Evolutionary conservation across 139 green algal genomes (phyloP), one percentile per base, ranked within the genome.

Genomic region (Chlorella sorokiniana): DNA sequence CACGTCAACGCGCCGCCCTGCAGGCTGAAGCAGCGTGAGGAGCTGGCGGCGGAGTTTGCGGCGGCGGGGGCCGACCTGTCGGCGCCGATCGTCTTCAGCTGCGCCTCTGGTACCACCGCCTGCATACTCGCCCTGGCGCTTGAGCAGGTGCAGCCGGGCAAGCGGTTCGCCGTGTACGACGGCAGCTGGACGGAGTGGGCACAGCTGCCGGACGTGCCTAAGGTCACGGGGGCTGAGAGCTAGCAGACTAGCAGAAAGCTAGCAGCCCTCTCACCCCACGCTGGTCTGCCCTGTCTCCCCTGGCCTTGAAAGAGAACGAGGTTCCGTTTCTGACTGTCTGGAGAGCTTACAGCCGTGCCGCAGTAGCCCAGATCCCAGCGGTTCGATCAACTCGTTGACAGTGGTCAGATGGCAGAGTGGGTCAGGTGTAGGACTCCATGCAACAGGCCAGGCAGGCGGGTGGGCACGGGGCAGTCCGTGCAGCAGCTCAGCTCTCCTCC

Each of bases 141-240:
- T 41, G 62, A 91, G 67, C 72, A 90, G 71, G 29, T 93, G 14
- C 88, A 87, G 23, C 73, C 51, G 14, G 45, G 33, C 25, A 40
- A 23, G 4, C n/a, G 76, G 33, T n/a, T 59, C 20, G 63, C 54
- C 37, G 87, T 99, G 3, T 99, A 99, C 79, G 96, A 99, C 84
- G 96, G 96, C 20, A 96, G 90, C 38, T 99, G 96, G 96, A 95
- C 85, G n/a, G 96, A 99, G 83, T 99, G 94, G 94, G 96, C 91
- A 11, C 79, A 54, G 2, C 65, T 85, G 29, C 64, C 86, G 0
- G 89, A 91, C 33, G 80, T 88, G 20, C 84, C 84, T 51, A 59
- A 72, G 6, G 73, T 14, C 37, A 40, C 48, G 22, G 64, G 29
- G 22, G n/a, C n/a, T n/a, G n/a, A n/a, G n/a, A n/a, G n/a, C n/a